phyloP scores from a whole-genome alignment of 257 asterid species.

The Asclepias syriaca region DNA sequence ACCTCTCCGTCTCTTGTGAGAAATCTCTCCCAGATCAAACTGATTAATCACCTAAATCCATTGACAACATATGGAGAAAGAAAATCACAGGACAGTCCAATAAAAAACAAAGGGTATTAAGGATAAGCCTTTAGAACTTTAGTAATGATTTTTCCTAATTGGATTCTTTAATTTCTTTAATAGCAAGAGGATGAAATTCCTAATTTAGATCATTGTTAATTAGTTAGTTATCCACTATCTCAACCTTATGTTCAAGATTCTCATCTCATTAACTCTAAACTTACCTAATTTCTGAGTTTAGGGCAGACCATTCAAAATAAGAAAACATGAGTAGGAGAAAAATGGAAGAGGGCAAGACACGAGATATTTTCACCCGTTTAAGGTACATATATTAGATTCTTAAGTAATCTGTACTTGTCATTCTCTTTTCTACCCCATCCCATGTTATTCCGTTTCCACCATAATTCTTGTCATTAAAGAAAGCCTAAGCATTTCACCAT shows the following conservation, averaged over 20 bases:
- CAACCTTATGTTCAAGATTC: neutral
- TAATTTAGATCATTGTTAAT: neutral
- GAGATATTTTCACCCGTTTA: neutral
- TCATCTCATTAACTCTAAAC: neutral
- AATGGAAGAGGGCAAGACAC: neutral
- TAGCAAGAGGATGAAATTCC: neutral
- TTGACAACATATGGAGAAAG: slow-evolving; percentile 11
- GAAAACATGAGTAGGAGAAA: neutral
- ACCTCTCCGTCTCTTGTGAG: slow-evolving; percentile 42
- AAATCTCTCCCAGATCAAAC: slow-evolving; percentile 22
- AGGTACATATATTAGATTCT: neutral
- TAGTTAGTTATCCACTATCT: neutral
- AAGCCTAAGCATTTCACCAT: neutral
- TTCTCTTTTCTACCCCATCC: neutral
- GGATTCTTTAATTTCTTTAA: neutral
- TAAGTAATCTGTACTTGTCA: neutral
- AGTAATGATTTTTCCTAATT: neutral
- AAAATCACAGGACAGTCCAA: neutral
- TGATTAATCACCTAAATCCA: slow-evolving; percentile 35
- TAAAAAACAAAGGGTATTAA: neutral
- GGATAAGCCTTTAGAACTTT: neutral
- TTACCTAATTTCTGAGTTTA: neutral
- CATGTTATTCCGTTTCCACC: neutral
- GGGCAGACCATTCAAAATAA: neutral
- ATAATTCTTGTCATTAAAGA: neutral